Conservation (phyloP, 2,329 filamentous ascomycete genomes). For the Penicillium rolfsii region DNA sequence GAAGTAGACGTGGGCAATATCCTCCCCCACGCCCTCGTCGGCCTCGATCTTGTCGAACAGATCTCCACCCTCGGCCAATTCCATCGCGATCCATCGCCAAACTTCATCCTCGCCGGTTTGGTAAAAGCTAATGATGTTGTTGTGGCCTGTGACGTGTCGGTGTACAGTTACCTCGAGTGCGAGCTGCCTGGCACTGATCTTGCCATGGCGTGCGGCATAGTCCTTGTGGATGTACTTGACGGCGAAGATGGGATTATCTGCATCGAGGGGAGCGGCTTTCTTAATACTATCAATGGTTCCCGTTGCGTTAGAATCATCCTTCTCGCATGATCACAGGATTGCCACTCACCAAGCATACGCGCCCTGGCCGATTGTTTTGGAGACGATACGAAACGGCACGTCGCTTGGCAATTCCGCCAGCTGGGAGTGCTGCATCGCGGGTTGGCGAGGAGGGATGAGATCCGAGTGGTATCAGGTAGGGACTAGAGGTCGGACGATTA, state of each 20-base stretch:
- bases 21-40: conserved; percentile 89
- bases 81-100: conserved; percentile 99
- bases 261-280: conserved; percentile 78
- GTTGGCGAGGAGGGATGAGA: not conserved
- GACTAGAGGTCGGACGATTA: not conserved
- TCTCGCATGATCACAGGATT: not conserved
- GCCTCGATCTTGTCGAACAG: conserved; percentile 99
- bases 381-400: conserved; percentile 91
- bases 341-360: conserved; percentile 85
- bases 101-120: conserved; percentile 79
- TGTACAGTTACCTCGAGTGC: conserved; percentile 90
- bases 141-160: conserved; percentile 82
- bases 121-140: conserved; percentile 93
- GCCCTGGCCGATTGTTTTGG: conserved; percentile 93
- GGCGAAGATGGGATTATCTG: conserved; percentile 78
- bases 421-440: conserved; percentile 75
- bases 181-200: conserved; percentile 85
- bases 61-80: conserved; percentile 91
- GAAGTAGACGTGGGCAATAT: conserved; percentile 97
- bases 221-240: conserved; percentile 99
- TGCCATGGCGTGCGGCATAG: conserved; percentile 86
- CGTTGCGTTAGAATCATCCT: not conserved
- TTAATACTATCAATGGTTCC: conserved; percentile 70
- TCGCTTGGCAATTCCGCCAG: conserved; percentile 80
- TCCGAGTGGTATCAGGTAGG: not conserved